Percentiles rank a stretch among this genome's conserved stretches.
phyloP scores from a whole-genome alignment of 441 rosid species.

The Kokia cookei region DNA sequence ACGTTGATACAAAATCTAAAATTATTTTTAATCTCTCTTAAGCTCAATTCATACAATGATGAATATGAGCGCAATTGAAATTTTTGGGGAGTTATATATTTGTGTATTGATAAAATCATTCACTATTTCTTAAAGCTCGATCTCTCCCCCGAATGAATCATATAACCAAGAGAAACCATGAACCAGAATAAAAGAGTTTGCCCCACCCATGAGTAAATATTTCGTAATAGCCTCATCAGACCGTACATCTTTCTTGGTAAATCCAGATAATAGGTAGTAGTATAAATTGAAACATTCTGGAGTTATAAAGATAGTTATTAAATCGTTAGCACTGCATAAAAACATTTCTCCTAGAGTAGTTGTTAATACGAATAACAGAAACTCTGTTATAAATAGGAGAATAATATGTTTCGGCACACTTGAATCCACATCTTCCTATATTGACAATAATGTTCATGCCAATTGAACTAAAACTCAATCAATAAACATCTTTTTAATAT shows the following conservation, averaged over 20 bases:
- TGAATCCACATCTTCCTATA: no score
- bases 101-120: background rate
- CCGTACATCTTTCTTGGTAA: background rate
- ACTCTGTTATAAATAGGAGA: no score
- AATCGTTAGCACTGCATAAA: no score
- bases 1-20: no score
- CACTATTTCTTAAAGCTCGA: background rate
- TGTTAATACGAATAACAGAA: no score
- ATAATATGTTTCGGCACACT: accelerated
- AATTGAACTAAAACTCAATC: no score
- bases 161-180: background rate
- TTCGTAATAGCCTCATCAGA: background rate
- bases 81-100: background rate
- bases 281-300: no score
- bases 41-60: background rate
- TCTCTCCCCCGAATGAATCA: background rate
- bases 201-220: background rate
- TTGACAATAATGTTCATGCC: no score
- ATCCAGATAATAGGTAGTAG: no score
- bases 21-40: background rate
- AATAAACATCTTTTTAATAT: no score
- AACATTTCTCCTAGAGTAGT: no score
- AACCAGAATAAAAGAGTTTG: background rate
- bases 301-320: background rate
- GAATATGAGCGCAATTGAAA: background rate